These are phyloP conservation scores for Backusella morwellensis DNA, from an alignment of 192 early-diverging fungal genomes.

Conservation along the genomic window DNA sequence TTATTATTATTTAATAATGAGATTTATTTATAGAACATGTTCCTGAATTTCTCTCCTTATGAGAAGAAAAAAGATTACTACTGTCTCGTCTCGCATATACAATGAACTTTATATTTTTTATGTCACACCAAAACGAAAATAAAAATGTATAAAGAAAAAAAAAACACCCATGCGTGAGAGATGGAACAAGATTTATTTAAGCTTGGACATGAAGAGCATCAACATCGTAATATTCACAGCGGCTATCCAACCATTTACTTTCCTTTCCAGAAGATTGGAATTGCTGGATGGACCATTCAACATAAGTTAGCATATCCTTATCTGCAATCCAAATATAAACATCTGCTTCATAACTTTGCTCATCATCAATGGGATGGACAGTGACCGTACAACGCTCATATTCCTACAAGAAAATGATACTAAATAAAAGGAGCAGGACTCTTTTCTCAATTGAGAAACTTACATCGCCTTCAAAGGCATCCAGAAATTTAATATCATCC, in stretches of 20 bases:
- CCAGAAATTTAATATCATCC: background rate
- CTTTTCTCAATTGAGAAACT: background rate
- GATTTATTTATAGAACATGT: background rate
- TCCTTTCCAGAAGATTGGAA: background rate
- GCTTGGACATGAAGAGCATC: background rate
- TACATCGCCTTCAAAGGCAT: constrained; percentile 13
- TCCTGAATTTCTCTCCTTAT: background rate
- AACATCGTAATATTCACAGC: constrained; percentile 9
- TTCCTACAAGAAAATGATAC: background rate
- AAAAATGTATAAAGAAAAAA: background rate
- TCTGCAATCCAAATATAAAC: constrained; percentile 2
- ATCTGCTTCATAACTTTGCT: background rate
- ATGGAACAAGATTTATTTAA: background rate
- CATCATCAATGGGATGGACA: background rate
- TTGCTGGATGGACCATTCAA: background rate
- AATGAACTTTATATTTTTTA: background rate
- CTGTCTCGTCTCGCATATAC: background rate
- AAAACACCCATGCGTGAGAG: background rate
- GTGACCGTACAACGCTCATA: background rate
- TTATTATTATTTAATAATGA: background rate
- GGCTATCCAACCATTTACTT: background rate
- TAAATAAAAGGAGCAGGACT: background rate
- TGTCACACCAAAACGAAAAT: background rate
- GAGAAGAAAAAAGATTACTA: background rate
- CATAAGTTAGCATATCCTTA: background rate